Base-by-base conservation (phyloP, 768 basidiomycete species). In the Pisolithus tinctorius region DNA sequence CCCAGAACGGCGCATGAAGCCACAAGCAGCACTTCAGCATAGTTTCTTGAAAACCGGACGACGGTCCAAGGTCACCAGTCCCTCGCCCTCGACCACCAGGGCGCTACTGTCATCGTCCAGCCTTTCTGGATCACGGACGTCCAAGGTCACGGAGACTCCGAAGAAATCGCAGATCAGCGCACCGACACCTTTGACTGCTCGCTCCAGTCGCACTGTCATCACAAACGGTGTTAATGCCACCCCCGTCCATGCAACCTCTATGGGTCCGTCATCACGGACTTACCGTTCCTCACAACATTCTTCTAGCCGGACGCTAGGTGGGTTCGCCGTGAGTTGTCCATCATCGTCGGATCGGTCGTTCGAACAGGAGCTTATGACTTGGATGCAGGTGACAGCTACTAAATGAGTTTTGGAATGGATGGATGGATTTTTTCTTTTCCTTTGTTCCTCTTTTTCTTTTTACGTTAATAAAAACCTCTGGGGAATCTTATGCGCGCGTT, bases 1-100 rank as follows among this genome's bases (percentile, higher is more conserved):
- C 71, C 96, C 96, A 8, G 95, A 98, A 60, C 81, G 90, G 47
- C 81, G 96, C 30, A 78, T 99, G 64, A 98, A 96, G 67, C 95
- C 95, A 4, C 88, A 93, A 59, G 80, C 87, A 9, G 95, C 95
- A 1, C 68, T 97, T 73, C 83, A 93, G 23, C 95, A 97, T 69
- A 87, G 89, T 10, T 97, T 93, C 71, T 77, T 96, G 52, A 74
- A 83, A 17, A 79, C 82, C 25, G 81, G 87, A 45, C 78, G 80
- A 45, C 79, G 78, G 49, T 57, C 69, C 17, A 84, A 80, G 63
- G 61, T 72, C 6, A 63, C 73, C 13, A 70, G 69, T 34, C 68
- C 76, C 4, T 72, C 66, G 2, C 63, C 75, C 14, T 63, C 71
- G 25, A 71, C 80, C 4, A 66, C 81, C 11, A 86, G 77, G 64